Evolutionary conservation across 1,284 basidiomycete genomes (phyloP).

Genomic region (Ustilago crameri): DNA sequence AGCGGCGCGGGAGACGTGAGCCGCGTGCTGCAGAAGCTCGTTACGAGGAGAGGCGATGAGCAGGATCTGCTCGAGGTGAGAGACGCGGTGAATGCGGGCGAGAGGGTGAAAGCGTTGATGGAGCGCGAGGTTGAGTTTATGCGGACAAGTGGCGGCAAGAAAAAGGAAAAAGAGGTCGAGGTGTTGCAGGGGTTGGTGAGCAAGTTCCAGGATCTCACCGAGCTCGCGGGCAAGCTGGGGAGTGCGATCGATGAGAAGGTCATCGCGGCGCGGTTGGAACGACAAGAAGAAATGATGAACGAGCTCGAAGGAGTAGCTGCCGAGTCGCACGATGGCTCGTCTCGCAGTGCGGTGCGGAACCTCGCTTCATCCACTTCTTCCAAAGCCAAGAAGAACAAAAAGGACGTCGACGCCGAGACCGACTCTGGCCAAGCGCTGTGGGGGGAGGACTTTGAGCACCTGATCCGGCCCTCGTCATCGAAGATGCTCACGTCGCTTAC

Average conservation of each 20-base stretch:
- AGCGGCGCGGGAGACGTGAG: slow-evolving; percentile 57
- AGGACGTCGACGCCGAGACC: too few relatives aligned
- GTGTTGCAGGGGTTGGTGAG: slow-evolving; percentile 12
- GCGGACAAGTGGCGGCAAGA: background rate
- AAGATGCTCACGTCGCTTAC: slow-evolving; percentile 40
- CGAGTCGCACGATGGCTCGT: background rate
- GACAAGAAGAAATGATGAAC: slow-evolving; percentile 51
- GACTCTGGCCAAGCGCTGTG: slow-evolving; percentile 23
- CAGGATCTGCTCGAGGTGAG: slow-evolving; percentile 65
- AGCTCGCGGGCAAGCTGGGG: slow-evolving; percentile 47
- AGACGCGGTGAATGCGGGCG: slow-evolving; percentile 54
- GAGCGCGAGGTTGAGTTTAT: slow-evolving; percentile 11
- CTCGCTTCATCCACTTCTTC: background rate
- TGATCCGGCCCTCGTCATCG: slow-evolving; percentile 60
- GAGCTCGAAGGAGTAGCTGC: slow-evolving; percentile 34
- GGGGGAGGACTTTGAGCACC: slow-evolving; percentile 64
- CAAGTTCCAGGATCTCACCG: slow-evolving; percentile 33
- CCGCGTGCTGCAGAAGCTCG: slow-evolving; percentile 60
- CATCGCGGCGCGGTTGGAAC: slow-evolving; percentile 55
- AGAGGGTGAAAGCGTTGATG: slow-evolving; percentile 24
- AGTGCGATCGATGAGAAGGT: slow-evolving; percentile 65
- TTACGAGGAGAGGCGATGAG: slow-evolving; percentile 57
- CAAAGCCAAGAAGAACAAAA: background rate
- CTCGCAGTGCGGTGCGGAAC: background rate
- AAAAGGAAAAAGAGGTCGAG: slow-evolving; percentile 2